Percentiles rank a stretch among this genome's conserved stretches.
These are phyloP conservation scores for Pleurotus eryngii DNA, from an alignment of 768 basidiomycete genomes.

Conservation along the genomic window DNA sequence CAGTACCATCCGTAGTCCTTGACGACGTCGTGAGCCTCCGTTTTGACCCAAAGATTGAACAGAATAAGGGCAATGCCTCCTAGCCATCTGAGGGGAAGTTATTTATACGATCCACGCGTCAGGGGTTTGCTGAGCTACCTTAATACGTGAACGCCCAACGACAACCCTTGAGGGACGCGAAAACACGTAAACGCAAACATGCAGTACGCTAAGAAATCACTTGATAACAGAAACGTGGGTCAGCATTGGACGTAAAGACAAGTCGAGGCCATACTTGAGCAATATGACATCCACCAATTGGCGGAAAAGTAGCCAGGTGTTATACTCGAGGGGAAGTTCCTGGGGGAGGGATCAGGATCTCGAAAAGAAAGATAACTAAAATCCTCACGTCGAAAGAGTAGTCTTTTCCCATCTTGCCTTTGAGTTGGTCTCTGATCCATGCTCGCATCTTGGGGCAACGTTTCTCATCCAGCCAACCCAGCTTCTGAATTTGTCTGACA, in stretches of 20 bases:
- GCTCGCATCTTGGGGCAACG: constrained; percentile 58
- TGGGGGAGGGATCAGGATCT: constrained; percentile 24
- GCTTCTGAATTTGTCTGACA: constrained; percentile 69
- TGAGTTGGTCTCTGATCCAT: constrained; percentile 87
- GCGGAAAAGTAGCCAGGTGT: constrained; percentile 94
- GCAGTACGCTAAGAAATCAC: constrained; percentile 92
- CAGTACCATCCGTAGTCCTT: constrained; percentile 98
- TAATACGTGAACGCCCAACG: constrained; percentile 68
- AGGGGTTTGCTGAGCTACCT: constrained; percentile 41
- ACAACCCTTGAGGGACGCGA: constrained; percentile 78
- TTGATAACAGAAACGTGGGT: constrained; percentile 8
- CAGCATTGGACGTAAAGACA: background rate
- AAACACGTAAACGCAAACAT: constrained; percentile 95
- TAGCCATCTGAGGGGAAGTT: constrained; percentile 62
- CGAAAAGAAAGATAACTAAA: constrained; percentile 4
- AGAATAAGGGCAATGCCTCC: constrained; percentile 81
- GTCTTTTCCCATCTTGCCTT: constrained; percentile 90
- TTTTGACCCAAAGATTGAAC: constrained; percentile 99
- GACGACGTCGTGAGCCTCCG: constrained; percentile 94
- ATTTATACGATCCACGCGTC: background rate
- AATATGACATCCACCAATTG: constrained; percentile 96
- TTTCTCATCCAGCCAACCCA: constrained; percentile 86
- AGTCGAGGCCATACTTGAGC: constrained; percentile 67
- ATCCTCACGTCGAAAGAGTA: constrained; percentile 85
- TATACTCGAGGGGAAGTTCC: constrained; percentile 92